Conservation (phyloP, 306 rosid species). For the Sesbania bispinosa region DNA sequence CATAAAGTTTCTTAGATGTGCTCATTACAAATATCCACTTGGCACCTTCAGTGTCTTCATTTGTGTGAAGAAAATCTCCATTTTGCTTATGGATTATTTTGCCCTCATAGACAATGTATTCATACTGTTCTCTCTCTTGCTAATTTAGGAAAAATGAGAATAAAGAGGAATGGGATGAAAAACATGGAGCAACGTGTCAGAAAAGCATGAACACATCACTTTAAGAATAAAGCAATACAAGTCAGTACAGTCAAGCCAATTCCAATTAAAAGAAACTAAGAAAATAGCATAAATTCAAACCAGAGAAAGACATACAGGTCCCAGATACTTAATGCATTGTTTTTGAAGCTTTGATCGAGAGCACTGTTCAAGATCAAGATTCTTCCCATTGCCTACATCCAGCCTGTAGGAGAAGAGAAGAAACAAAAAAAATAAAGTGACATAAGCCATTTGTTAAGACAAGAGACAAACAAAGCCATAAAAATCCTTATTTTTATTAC, state of each 20-base stretch:
- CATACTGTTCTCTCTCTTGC: conserved; percentile 81
- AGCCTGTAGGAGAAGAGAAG: conserved; percentile 51
- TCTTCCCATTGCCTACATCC: conserved; percentile 82
- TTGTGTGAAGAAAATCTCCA: conserved; percentile 61
- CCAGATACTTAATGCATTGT: conserved; percentile 90
- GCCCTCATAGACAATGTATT: conserved; percentile 59
- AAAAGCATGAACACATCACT: conserved; percentile 12
- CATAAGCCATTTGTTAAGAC: neutral
- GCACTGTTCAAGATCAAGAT: conserved; percentile 58
- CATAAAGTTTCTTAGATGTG: conserved; percentile 82
- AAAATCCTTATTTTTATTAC: too few relatives aligned
- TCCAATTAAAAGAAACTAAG: neutral
- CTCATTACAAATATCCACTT: conserved; percentile 97
- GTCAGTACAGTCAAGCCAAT: neutral
- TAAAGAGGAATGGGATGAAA: too few relatives aligned
- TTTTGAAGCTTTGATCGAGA: conserved; percentile 61
- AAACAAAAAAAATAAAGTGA: too few relatives aligned
- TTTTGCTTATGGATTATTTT: conserved; percentile 52
- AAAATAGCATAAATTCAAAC: neutral
- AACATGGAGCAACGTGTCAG: conserved; percentile 11
- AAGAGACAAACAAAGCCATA: neutral
- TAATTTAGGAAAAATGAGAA: conserved; percentile 18
- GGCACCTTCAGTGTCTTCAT: conserved; percentile 33
- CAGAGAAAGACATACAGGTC: conserved; percentile 64
- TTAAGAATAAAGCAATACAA: neutral